Evolutionary conservation across 331 rosid genomes (phyloP), one percentile per base, ranked within the genome.

Genomic region (Rosa hybrid): DNA sequence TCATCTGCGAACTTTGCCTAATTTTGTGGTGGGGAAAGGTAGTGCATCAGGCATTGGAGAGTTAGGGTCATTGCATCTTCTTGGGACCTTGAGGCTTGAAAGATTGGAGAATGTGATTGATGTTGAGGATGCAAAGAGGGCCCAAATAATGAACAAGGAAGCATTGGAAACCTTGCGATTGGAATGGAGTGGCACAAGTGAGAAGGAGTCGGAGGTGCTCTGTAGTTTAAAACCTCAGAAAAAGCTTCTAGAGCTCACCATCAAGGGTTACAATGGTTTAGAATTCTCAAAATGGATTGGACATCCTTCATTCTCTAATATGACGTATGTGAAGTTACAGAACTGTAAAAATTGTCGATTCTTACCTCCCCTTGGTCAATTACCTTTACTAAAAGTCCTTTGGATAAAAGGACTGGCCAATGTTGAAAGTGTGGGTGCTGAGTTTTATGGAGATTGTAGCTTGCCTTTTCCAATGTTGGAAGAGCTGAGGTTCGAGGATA

Each of bases 401-500:
- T 42, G 0, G 14, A 45, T 76, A 60, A 76, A 7, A 18, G 23
- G 20, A 62, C 16, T 76, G 71, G 30, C 79, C 8, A 6, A 12
- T 11, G 59, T 60, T 4, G 48, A 60, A n/a, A 62, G 42, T 41
- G 71, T 76, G 8, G 72, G 79, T 45, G 7, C 7, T 25, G 72
- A 76, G 46, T 62, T 76, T 1, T 60, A 76, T 76, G 79, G 79
- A 5, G 25, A 44, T 23, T 1, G 57, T 7, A 14, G 57, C 44
- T 18, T 72, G 65, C 59, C 79, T 17, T 80, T 84, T 65, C 77
- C 46, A 27, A 18, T 60, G 13, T 71, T 80, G 67, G 81, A 84
- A 4, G 71, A 57, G 11, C 63, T 84, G 38, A 23, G 12, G 10
- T 80, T 84, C 4, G 14, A 34, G 44, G 67, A 54, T 39, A 84